phyloP scores from a whole-genome alignment of 176 grass and related monocot species.

The Avena insularis region DNA sequence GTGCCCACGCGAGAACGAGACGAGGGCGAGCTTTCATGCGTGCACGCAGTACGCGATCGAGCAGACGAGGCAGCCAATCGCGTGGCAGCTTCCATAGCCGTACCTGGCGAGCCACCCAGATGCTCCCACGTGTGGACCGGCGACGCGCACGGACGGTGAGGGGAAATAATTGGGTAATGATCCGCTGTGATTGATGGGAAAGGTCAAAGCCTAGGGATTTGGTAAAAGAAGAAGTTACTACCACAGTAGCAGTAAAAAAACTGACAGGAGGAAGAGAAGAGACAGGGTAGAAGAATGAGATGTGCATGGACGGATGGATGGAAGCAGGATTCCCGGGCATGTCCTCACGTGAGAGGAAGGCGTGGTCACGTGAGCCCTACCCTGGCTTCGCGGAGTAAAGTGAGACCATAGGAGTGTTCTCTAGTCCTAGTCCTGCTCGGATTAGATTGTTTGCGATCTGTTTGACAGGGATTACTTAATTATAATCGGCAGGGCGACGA shows the following conservation, averaged over 20 bases:
- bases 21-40: neutral
- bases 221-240: conserved; percentile 27
- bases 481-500: conserved; percentile 12
- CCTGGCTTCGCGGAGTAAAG: conserved; percentile 59
- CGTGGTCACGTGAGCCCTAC: conserved; percentile 66
- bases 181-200: conserved; percentile 50
- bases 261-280: conserved; percentile 32
- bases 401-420: conserved; percentile 46
- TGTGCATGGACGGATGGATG: neutral
- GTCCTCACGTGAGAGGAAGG: conserved; percentile 60
- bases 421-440: neutral
- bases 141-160: conserved; percentile 24
- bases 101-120: conserved; percentile 25
- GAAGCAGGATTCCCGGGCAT: conserved; percentile 74
- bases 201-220: conserved; percentile 76
- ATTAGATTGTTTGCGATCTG: conserved; percentile 17
- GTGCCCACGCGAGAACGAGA: neutral
- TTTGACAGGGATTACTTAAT: conserved; percentile 36
- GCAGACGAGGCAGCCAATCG: neutral
- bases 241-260: neutral
- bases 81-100: conserved; percentile 42
- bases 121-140: conserved; percentile 50
- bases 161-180: conserved; percentile 73
- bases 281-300: conserved; percentile 31
- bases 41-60: neutral